A percentile compares a stretch with the other conserved stretches of the same genome.
Conservation (phyloP, 2,329 filamentous ascomycete genomes). For the Xylariales sp. region DNA sequence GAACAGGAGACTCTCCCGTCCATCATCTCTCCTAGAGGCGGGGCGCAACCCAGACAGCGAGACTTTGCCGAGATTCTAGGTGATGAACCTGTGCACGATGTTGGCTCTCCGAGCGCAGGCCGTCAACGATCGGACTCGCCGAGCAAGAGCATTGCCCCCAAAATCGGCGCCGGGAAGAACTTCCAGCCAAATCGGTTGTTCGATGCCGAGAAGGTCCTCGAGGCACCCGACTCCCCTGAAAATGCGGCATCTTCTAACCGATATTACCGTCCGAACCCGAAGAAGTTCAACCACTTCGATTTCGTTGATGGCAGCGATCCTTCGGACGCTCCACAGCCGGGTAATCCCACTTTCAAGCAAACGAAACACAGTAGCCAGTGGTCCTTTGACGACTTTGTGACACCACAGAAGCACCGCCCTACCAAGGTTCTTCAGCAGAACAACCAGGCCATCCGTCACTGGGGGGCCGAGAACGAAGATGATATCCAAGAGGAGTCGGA, state of each 20-base stretch:
- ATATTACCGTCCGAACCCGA: conserved; percentile 62
- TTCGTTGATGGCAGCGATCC: conserved; percentile 63
- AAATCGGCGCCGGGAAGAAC: conserved; percentile 31
- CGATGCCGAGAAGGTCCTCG: conserved; percentile 46
- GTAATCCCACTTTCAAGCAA: conserved; percentile 37
- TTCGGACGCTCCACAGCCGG: conserved; percentile 40
- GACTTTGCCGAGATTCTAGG: conserved; percentile 68
- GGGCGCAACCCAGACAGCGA: conserved; percentile 59
- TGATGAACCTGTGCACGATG: conserved; percentile 38
- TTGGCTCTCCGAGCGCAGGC: conserved; percentile 27
- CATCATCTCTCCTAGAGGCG: conserved; percentile 60
- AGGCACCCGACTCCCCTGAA: conserved; percentile 38
- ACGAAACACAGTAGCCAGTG: conserved; percentile 71
- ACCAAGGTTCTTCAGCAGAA: conserved; percentile 48
- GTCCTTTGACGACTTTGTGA: conserved; percentile 84
- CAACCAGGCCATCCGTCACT: conserved; percentile 70
- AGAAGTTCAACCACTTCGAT: conserved; percentile 83
- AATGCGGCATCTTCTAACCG: conserved; percentile 34
- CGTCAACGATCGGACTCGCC: conserved; percentile 38
- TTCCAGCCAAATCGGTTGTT: conserved; percentile 59
- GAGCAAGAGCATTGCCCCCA: conserved; percentile 22
- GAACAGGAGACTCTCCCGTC: conserved; percentile 45
- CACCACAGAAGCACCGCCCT: conserved; percentile 68
- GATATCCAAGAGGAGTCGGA: conserved; percentile 54
- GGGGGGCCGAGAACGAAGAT: conserved; percentile 72